Percentiles rank a stretch among this genome's conserved stretches.
Conservation (phyloP, 306 rosid genomes). For the Prunus davidiana region DNA sequence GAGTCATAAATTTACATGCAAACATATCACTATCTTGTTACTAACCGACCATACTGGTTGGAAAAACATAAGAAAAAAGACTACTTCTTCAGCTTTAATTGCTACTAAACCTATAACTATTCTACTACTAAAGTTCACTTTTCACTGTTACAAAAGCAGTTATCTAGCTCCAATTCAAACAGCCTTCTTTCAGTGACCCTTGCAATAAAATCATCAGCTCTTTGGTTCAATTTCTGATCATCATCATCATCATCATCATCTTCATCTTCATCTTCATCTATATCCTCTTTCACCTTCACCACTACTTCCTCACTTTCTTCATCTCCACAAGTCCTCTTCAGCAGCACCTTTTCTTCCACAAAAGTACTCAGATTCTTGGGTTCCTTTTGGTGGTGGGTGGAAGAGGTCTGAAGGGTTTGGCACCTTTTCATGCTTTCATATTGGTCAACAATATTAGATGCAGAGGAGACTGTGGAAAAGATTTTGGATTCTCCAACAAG, state of each 20-base stretch:
- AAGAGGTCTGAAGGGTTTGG: slow-evolving; percentile 21
- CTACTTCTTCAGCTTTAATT: not conserved
- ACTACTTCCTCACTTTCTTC: slow-evolving; percentile 16
- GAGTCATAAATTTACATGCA: not conserved
- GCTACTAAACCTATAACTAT: not conserved
- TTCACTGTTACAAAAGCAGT: slow-evolving; percentile 28
- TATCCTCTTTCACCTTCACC: slow-evolving; percentile 4
- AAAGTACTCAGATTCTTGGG: not conserved
- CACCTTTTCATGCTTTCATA: slow-evolving; percentile 38
- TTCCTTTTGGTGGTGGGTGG: slow-evolving; percentile 15
- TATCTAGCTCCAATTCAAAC: slow-evolving; percentile 48
- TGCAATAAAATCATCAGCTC: slow-evolving; percentile 87
- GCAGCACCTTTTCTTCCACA: slow-evolving; percentile 17
- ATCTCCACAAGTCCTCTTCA: slow-evolving; percentile 5
- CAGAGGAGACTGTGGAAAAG: slow-evolving; percentile 37
- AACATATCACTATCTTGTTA: not conserved
- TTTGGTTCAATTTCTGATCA: slow-evolving; percentile 56
- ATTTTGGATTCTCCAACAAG: slow-evolving; percentile 53
- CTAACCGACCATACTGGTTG: not conserved
- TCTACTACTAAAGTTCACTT: not conserved
- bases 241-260: slow-evolving; percentile 17
- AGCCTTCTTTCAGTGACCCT: slow-evolving; percentile 62
- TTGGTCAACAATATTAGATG: slow-evolving; percentile 35
- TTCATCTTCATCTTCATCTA: slow-evolving; percentile 10
- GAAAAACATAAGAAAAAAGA: not conserved